Evolutionary conservation across 1,284 basidiomycete genomes (phyloP).

Genomic region (Ganoderma sinense): DNA sequence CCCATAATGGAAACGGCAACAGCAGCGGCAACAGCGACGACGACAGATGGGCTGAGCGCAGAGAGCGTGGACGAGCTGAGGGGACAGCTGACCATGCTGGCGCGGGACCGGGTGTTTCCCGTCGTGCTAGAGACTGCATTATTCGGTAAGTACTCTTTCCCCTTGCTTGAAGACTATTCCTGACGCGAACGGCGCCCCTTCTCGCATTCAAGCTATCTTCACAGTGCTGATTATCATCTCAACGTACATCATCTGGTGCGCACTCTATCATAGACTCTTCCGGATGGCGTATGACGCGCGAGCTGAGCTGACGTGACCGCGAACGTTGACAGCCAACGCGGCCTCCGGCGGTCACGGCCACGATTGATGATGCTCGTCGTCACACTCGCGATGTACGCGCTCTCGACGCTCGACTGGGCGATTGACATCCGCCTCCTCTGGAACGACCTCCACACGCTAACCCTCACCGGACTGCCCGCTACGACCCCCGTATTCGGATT

Average conservation of each 20-base stretch:
- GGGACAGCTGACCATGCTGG: slow-evolving; percentile 12
- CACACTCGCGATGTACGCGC: slow-evolving; percentile 18
- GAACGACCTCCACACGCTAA: slow-evolving; percentile 15
- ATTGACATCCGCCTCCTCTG: slow-evolving; percentile 18
- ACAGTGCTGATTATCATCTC: slow-evolving; percentile 15
- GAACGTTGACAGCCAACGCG: slow-evolving; percentile 13
- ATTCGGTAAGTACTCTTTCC: slow-evolving; percentile 8
- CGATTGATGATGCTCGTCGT: slow-evolving; percentile 13
- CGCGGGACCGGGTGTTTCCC: slow-evolving; percentile 17
- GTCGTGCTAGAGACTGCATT: slow-evolving; percentile 19
- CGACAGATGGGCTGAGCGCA: slow-evolving; percentile 11
- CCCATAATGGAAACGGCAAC: background rate
- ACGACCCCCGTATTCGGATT: background rate
- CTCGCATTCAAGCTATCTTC: slow-evolving; percentile 12
- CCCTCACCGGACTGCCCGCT: slow-evolving; percentile 4
- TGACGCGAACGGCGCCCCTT: background rate
- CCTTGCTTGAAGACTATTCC: too few species aligned
- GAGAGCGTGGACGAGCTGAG: slow-evolving; percentile 2
- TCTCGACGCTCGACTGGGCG: slow-evolving; percentile 23
- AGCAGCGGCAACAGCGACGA: background rate
- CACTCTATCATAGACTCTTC: background rate
- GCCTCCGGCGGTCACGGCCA: slow-evolving; percentile 12
- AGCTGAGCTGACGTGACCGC: background rate
- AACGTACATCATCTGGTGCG: slow-evolving; percentile 14
- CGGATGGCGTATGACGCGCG: too few species aligned